Evolutionary conservation across 2,329 filamentous ascomycete genomes (phyloP), one percentile per base, ranked within the genome.

Genomic region (Emergomyces pasteurianus): DNA sequence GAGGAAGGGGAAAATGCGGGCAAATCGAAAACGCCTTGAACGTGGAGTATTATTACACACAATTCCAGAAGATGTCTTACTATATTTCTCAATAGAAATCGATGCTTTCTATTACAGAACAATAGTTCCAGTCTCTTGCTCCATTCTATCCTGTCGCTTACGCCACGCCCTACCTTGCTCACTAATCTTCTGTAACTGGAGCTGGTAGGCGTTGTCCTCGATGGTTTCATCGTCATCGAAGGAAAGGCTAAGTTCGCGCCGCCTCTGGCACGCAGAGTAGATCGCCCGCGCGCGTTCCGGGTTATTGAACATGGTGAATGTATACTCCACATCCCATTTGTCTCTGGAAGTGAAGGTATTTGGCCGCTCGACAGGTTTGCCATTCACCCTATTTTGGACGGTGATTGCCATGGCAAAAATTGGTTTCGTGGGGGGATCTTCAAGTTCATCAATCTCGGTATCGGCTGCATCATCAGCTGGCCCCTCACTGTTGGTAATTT

Each of bases 291-390:
- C 83, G 10, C 77, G 75, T 0, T 71, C 64, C 1, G 64, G 49
- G 2, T 72, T 64, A 0, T 73, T 58, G 1, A 91, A 77, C 65
- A 92, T 87, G 53, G 81, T 80, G 55, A 96, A 75, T 42, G 85
- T 80, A 73, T 95, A 96, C 67, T 94, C 84, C n/a, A 96, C 77
- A 0, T 76, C 72, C 92, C 92, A 96, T 8, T 76, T 68, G 65
- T 84, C 80, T 0, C 67, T 23, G 16, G 67, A 38, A 0, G 58
- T 72, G 53, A 86, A 70, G 0, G 78, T 66, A 1, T 74, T 65
- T 0, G 90, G 88, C 2, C 90, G 85, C 0, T 76, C 69, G 0
- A 90, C 83, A 59, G 82, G 81, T 14, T 76, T 59, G 21, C 82
- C 86, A 68, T 94, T 87, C 59, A 95, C 81, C 64, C 82, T 83